Base-by-base conservation (phyloP, 129 eudicot genomes). In the Ambrosia trifida region DNA sequence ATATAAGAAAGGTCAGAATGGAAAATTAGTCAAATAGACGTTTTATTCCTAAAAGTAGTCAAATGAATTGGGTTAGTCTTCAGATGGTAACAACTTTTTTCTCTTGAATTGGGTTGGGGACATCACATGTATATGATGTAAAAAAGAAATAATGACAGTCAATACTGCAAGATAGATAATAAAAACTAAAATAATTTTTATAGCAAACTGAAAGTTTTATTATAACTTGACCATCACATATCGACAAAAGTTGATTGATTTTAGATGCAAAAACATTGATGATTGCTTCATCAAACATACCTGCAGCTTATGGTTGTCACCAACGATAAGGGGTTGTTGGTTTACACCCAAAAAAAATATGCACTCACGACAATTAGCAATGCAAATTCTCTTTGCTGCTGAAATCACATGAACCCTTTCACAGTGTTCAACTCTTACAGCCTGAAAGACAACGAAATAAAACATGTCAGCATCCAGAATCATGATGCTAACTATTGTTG, bases 291-390 rank as follows among this genome's bases (percentile, higher is more conserved):
- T n/a, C 11, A 36, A 64, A 49, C 73, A 51, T 57, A 87, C 99
- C 97, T 89, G 97, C 68, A 94, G 80, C 75, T 94, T 94, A 83
- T 94, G 99, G 84, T 94, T 94, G 79, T 94, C 99, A 72, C 99
- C 99, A 79, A 89, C 96, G 72, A 94, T 82, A 45, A 94, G 99
- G 4, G 99, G 99, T 63, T 74, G 92, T 68, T 94, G 99, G 75
- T 94, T 94, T 61, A 94, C 89, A 76, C 99, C 99, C 81, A 94
- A 79, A 83, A 81, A 94, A 86, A 94, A 94, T 20, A 94, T 67
- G 68, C 99, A 94, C 75, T 94, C 99, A 14, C 99, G 99, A 76
- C 99, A 94, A 77, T 94, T 94, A 59, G 96, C 96, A 71, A 94
- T 90, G 70, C 97, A 87, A 69, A 89, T 88, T 33, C 99, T 89